Percentiles rank a stretch among this genome's conserved stretches.
These are phyloP conservation scores for Candida ovalis DNA, from an alignment of 805 yeast genomes.

Conservation along the genomic window DNA sequence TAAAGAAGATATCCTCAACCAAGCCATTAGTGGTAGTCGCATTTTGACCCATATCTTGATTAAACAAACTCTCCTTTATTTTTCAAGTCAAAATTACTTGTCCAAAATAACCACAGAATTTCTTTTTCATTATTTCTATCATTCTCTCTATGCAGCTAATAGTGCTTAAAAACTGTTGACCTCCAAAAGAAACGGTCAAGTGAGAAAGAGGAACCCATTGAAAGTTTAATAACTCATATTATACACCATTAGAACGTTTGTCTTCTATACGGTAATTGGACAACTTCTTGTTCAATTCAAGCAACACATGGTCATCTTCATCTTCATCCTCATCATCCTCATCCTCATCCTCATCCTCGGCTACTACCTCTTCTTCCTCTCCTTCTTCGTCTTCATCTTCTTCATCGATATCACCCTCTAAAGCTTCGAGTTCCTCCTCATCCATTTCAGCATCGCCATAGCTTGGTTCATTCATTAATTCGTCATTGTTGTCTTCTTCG, in stretches of 20 bases:
- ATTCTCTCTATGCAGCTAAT: no score
- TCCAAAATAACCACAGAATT: no score
- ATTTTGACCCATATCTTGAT: no score
- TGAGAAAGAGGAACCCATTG: no score
- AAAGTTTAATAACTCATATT: no score
- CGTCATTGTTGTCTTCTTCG: constrained; percentile 11
- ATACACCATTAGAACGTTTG: not conserved
- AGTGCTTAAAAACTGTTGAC: no score
- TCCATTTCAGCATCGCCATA: constrained; percentile 12
- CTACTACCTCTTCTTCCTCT: constrained; percentile 7
- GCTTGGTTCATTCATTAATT: constrained; percentile 10
- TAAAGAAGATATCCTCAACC: no score
- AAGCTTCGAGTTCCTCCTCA: constrained; percentile 10
- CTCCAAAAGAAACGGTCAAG: no score
- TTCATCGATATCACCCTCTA: constrained; percentile 11
- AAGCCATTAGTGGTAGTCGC: no score
- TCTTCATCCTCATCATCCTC: constrained; percentile 14
- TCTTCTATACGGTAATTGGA: not conserved
- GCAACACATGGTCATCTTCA: not conserved
- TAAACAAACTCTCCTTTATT: no score
- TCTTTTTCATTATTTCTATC: no score
- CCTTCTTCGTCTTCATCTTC: constrained; percentile 12
- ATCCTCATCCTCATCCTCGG: constrained; percentile 6
- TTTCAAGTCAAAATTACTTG: no score
- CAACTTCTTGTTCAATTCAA: not conserved